Base-by-base conservation (phyloP, 768 basidiomycete genomes). In the Mycena indigotica region DNA sequence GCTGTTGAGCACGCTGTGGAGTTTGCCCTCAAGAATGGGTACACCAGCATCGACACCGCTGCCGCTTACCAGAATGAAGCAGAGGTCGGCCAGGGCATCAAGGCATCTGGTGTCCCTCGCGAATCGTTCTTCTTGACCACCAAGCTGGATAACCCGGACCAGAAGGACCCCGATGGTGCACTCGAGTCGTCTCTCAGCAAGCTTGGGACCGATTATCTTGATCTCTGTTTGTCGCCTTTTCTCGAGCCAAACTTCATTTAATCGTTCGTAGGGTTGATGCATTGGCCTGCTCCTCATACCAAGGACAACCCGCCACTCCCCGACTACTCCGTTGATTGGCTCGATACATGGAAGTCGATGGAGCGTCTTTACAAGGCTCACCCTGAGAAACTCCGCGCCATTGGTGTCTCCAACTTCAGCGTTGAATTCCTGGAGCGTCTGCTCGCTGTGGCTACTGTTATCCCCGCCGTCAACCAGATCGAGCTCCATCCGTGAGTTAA, bases 81-180 rank as follows among this genome's bases (percentile, higher is more conserved):
- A 30, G 90, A 91, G 71, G 93, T 95, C 41, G 93, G 93, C 15
- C 66, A 84, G 53, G 93, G 93, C 28, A 87, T 95, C 74, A 85
- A 82, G 64, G 75, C 78, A 13, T 88, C 87, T 23, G 92, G 90
- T 12, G 83, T 94, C 16, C 78, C 84, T 4, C 83, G 94, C 56
- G 75, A 77, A 30, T 76, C 86, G 55, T 81, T 95, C 72, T 95
- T 95, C 80, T 72, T 95, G 57, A 93, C 91, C 56, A 88, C 86
- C 56, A 89, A 88, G 71, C 78, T 89, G 53, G 77, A 82, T 67
- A 87, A 86, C 71, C 71, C 75, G 48, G 82, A 87, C 68, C 90
- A 91, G 67, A 72, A 74, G 55, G 70, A 78, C 29, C 81, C 84
- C 8, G 79, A 77, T 40, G 80, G 81, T 51, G 85, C 87, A n/a